These are phyloP conservation scores for Neofusicoccum kwambonambiense DNA, from an alignment of 2,329 filamentous ascomycete genomes.

Conservation along the genomic window DNA sequence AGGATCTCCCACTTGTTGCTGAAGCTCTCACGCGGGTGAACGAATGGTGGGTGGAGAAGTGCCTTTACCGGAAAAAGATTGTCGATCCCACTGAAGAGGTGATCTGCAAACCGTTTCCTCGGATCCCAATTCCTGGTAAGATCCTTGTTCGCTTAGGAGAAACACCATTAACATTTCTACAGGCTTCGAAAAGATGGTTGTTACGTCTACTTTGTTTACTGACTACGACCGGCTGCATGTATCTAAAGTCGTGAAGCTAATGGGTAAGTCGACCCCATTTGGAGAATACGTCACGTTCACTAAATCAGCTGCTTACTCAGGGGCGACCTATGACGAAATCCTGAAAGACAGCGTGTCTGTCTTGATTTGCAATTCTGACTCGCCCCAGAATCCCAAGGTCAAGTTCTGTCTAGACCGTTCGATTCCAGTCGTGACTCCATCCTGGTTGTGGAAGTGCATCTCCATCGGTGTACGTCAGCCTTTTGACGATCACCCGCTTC, in stretches of 20 bases:
- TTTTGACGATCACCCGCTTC: constrained; percentile 20
- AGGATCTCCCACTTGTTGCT: constrained; percentile 35
- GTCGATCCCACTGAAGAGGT: constrained; percentile 68
- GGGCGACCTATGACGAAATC: constrained; percentile 77
- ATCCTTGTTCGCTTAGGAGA: constrained; percentile 22
- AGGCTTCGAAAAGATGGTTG: constrained; percentile 66
- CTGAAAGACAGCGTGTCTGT: constrained; percentile 71
- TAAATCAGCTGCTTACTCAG: constrained; percentile 31
- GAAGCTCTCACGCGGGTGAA: constrained; percentile 57
- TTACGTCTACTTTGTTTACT: constrained; percentile 80
- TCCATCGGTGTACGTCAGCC: neutral
- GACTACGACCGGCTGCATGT: constrained; percentile 85
- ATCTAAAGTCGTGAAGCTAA: constrained; percentile 69
- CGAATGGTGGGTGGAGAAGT: constrained; percentile 91
- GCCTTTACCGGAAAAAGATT: constrained; percentile 72
- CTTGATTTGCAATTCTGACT: constrained; percentile 66
- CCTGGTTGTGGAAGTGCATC: constrained; percentile 76
- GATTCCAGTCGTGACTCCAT: constrained; percentile 75
- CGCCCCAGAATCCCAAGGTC: constrained; percentile 70
- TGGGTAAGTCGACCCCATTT: constrained; percentile 51
- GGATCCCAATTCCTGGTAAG: constrained; percentile 7
- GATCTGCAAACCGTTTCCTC: constrained; percentile 69
- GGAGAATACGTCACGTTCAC: constrained; percentile 9
- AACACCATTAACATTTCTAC: neutral
- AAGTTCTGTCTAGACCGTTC: constrained; percentile 71